Base-by-base conservation (phyloP, 1,284 basidiomycete genomes). In the Golubevia sp. region DNA sequence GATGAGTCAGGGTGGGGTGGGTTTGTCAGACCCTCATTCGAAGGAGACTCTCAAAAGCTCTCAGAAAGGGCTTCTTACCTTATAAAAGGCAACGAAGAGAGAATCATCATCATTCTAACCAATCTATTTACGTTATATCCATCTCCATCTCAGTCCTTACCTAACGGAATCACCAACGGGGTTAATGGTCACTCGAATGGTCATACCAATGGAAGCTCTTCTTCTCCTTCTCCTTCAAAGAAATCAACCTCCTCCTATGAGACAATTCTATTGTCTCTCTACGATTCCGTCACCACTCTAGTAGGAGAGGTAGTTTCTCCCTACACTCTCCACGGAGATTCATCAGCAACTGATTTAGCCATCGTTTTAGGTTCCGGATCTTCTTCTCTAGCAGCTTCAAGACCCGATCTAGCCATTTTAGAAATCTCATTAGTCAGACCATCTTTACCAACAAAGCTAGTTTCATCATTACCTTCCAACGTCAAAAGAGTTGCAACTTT, bases 401-500 rank as follows among this genome's bases (percentile, higher is more conserved):
- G 51, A 6, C 88, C 90, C 55, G 83, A 85, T 64, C 87, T 91
- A 48, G 87, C 88, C 1, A 88, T 92, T 69, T 86, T 93, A 57
- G 87, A 88, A 38, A 83, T 95, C 56, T 88, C 89, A 49, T 87
- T 97, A 7, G 86, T 93, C 63, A 90, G 88, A 65, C 96, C 96
- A 6, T 85, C 95, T 2, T 87, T 90, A 11, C 80, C 89, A 15
- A 88, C 89, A 51, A 88, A 87, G 58, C 86, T 98, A 55, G 85
- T 91, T 59, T 84, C 84, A 34, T 86, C 87, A 44, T 88, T 97
- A 51, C 90, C 92, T 8, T 65, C 86, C 1, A 89, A 89, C 3
- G 88, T 88, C 44, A 88, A 88, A 53, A 89, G 89, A 53, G 88
- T 98, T 60, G 86, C 97, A 56, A 91, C 97, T 2, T 88, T 97